Evolutionary conservation across 257 asterid genomes (phyloP), one percentile per base, ranked within the genome.

Genomic region (Nicotiana sylvestris): DNA sequence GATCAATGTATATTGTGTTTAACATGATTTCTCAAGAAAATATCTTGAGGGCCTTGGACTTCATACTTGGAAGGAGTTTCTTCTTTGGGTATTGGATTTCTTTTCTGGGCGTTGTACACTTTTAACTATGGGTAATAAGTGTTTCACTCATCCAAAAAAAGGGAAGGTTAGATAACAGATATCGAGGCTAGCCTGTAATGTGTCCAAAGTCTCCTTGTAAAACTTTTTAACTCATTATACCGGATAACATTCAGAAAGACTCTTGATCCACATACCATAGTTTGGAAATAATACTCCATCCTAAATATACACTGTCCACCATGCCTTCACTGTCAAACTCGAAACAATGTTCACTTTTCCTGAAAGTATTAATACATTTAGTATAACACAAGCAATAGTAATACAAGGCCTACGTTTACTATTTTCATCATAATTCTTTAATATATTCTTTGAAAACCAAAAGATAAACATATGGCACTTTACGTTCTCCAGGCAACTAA

Each of bases 131-230:
- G 58, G 25, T 35, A 65, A 12, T 27, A 29, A 66, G 25, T n/a
- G 4, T 69, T 69, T 39, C 78, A 69, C 33, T n/a, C n/a, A 39
- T 21, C 57, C 78, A 43, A 66, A 32, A 30, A 21, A 39, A 43
- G 29, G 78, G 9, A 46, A 25, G 21, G 61, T 11, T 11, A 72
- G 78, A 72, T 72, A 25, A 46, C 61, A 46, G 49, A 21, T 43
- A 3, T 2, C 1, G 56, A 51, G 56, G 33, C 49, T 72, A 64
- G 21, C 6, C 12, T 72, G 35, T 72, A 72, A 46, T 72, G 60
- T 72, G 37, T 11, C 57, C 57, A 69, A 69, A 69, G 57, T 69
- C 30, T 69, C 77, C 77, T 69, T 39, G 33, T 69, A 69, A 37
- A 69, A 69, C 56, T 9, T 15, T 21, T 21, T 25, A 46, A 72